These are phyloP conservation scores for Trypanosoma lewisi DNA, from an alignment of 208 protist species.

Conservation along the genomic window DNA sequence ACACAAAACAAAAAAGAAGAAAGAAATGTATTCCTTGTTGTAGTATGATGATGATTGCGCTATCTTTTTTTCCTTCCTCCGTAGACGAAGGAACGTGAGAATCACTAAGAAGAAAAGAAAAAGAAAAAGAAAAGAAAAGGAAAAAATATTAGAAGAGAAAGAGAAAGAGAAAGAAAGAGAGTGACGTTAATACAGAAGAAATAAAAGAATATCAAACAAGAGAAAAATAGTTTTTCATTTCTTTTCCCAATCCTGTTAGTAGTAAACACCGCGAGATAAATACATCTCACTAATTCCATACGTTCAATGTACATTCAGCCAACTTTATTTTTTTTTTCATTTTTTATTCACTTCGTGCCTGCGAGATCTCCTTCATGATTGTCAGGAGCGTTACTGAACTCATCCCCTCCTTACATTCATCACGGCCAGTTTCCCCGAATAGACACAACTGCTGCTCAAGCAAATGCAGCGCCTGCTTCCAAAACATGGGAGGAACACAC, in stretches of 20 bases:
- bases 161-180: not conserved
- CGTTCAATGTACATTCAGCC: no score
- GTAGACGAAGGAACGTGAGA: no score
- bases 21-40: no score
- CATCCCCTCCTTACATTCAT: not conserved
- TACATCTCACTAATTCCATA: no score
- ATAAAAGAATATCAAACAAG: not conserved
- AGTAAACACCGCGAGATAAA: not conserved
- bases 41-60: no score
- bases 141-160: not conserved
- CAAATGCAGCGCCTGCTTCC: slow-evolving; percentile 12
- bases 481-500: slow-evolving; percentile 9
- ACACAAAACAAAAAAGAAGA: no score
- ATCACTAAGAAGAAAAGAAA: not conserved
- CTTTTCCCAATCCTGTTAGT: no score
- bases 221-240: no score
- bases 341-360: not conserved
- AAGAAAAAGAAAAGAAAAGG: not conserved
- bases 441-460: slow-evolving; percentile 21
- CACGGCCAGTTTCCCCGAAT: no score
- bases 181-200: not conserved
- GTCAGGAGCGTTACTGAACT: slow-evolving; percentile 9
- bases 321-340: not conserved
- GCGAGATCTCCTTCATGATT: slow-evolving; percentile 20
- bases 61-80: no score